Evolutionary conservation across 441 rosid genomes (phyloP), one percentile per base, ranked within the genome.

Genomic region (Erysimum cheiri): DNA sequence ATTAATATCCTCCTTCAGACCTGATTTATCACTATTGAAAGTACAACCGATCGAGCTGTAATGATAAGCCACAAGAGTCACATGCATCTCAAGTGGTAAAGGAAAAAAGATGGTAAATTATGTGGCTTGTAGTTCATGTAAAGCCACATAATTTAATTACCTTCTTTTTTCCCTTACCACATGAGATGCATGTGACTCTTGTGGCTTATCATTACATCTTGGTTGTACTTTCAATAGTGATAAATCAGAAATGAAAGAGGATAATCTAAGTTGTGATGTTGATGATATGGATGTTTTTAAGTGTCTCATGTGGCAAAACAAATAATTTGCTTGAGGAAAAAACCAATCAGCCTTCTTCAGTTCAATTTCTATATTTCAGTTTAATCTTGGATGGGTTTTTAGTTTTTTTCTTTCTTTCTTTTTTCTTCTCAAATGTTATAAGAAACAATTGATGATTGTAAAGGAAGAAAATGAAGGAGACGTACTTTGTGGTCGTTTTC

Each of bases 271-370:
- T 14, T 4, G 15, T 35, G 58, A 58, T 15, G 10, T 15, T 65
- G 56, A 70, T 24, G 88, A 26, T 26, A 26, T 26, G 28, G 78
- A 37, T 54, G 80, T 48, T 84, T 48, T 63, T 63, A 29, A 15
- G 88, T 35, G 69, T 82, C 24, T 62, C 74, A 11, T 84, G 88
- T 60, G 77, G 80, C 5, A 84, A 69, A 64, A 55, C 28, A 32
- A 82, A 78, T 48, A 60, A 78, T 41, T 39, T 72, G 8, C 72
- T 84, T 70, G 78, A 81, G 72, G 57, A 57, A 68, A 8, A 26
- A 26, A 13, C 22, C 53, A 46, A 32, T 35, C 56, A 14, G 37
- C 19, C 52, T 47, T 47, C 5, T 47, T 17, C 24, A 40, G 5
- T 40, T 40, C 15, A 40, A 1, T 40, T 43, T 14, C 47, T 43